These are phyloP conservation scores for Diaporthe humulicola DNA, from an alignment of 2,329 filamentous ascomycete genomes.

Conservation along the genomic window DNA sequence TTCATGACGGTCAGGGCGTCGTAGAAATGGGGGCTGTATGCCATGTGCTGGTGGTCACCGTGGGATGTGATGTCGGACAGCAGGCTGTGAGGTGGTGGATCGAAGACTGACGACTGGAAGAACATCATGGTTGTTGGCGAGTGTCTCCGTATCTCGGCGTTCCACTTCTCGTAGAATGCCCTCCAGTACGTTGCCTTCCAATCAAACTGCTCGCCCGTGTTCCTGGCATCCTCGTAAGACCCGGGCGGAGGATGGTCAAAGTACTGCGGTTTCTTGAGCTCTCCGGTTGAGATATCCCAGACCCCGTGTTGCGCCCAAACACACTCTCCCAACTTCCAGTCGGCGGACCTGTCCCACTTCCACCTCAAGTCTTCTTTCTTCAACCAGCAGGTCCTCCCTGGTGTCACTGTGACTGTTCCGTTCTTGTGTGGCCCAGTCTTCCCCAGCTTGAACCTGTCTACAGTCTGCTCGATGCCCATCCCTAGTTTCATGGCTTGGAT, in stretches of 20 bases:
- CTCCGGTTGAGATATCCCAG: slow-evolving; percentile 41
- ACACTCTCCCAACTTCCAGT: slow-evolving; percentile 43
- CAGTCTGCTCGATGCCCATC: slow-evolving; percentile 41
- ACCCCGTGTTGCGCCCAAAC: slow-evolving; percentile 46
- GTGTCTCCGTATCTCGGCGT: slow-evolving; percentile 36
- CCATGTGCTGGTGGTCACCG: slow-evolving; percentile 31
- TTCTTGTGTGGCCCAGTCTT: slow-evolving; percentile 44
- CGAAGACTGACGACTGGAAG: slow-evolving; percentile 43
- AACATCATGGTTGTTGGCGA: slow-evolving; percentile 39
- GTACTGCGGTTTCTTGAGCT: slow-evolving; percentile 41
- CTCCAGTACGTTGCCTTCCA: slow-evolving; percentile 45
- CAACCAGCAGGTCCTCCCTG: slow-evolving; percentile 42
- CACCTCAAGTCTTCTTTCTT: slow-evolving; percentile 42
- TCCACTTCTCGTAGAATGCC: slow-evolving; percentile 42
- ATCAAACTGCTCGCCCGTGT: slow-evolving; percentile 36
- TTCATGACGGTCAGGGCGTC: slow-evolving; percentile 45
- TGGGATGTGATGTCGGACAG: slow-evolving; percentile 16
- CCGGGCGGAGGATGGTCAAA: slow-evolving; percentile 40
- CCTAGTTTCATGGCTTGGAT: slow-evolving; percentile 43
- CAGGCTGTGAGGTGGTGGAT: slow-evolving; percentile 40
- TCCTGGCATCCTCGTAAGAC: slow-evolving; percentile 4
- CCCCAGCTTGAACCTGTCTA: slow-evolving; percentile 42
- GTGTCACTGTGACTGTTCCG: slow-evolving; percentile 39
- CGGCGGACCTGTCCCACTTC: slow-evolving; percentile 39
- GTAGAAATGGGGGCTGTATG: slow-evolving; percentile 46